Conservation (phyloP, 2,329 filamentous ascomycete species). For the Fusarium drepaniforme region DNA sequence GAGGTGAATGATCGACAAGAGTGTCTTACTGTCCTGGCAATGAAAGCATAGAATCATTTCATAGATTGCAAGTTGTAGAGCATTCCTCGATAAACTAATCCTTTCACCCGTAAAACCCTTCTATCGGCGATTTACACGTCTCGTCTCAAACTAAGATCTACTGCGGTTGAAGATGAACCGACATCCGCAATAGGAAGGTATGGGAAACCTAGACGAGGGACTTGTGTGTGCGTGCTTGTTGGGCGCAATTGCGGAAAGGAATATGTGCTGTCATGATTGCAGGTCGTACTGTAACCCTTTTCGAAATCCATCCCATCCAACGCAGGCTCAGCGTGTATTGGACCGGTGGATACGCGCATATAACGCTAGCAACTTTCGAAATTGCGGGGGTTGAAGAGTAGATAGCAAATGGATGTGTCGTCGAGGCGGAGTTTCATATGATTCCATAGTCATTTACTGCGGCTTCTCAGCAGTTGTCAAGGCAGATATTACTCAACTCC, state of each 20-base stretch:
- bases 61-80: neutral
- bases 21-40: neutral
- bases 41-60: neutral
- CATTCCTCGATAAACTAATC: neutral
- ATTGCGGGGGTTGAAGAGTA: neutral
- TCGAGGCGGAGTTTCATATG: neutral
- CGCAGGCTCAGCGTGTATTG: neutral
- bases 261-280: constrained; percentile 11
- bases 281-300: constrained; percentile 5
- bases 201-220: constrained; percentile 5
- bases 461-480: constrained; percentile 1
- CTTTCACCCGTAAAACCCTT: neutral
- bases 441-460: neutral
- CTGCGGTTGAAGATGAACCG: neutral
- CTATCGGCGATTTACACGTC: neutral
- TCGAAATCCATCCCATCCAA: neutral
- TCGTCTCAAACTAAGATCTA: neutral
- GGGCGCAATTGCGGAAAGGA: neutral
- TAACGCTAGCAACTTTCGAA: neutral
- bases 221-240: neutral
- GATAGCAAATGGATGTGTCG: neutral
- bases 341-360: neutral
- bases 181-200: constrained; percentile 31
- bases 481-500: neutral
- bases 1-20: neutral